Evolutionary conservation across 1,284 basidiomycete genomes (phyloP).

Genomic region (Ustilago crameri): DNA sequence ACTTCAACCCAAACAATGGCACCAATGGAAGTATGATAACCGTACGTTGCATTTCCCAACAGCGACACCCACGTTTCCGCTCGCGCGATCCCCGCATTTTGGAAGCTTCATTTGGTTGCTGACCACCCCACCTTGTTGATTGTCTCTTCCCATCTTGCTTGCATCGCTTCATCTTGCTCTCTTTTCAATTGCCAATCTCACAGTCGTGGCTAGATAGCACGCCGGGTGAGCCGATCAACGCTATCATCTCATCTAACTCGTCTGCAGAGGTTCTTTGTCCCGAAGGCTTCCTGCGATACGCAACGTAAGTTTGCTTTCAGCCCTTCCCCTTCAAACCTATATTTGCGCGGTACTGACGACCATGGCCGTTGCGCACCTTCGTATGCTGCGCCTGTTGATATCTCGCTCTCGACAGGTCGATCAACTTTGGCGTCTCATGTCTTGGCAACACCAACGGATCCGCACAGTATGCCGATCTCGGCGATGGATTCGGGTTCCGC

Average conservation of each 20-base stretch:
- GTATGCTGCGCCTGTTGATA: no score
- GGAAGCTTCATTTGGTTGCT: slow-evolving; percentile 10
- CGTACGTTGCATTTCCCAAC: slow-evolving; percentile 17
- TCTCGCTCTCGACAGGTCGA: slow-evolving; percentile 42
- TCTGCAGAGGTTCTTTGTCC: slow-evolving; percentile 52
- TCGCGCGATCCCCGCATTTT: no score
- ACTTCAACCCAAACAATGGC: slow-evolving; percentile 41
- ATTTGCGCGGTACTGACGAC: no score
- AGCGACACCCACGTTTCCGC: no score
- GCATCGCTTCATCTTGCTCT: background rate
- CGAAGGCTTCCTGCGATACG: slow-evolving; percentile 65
- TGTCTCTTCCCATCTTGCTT: background rate
- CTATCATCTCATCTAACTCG: slow-evolving; percentile 61
- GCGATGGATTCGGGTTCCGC: slow-evolving; percentile 50
- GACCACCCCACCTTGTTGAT: background rate
- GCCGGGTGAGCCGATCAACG: slow-evolving; percentile 65
- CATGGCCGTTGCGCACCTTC: no score
- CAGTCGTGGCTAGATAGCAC: slow-evolving; percentile 48
- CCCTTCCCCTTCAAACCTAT: background rate
- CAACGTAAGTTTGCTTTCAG: slow-evolving; percentile 24
- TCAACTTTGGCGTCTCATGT: slow-evolving; percentile 66
- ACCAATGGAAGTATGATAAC: slow-evolving; percentile 51
- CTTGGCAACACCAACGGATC: slow-evolving; percentile 62
- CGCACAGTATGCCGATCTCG: slow-evolving; percentile 58
- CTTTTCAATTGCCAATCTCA: slow-evolving; percentile 1